Percentiles rank a stretch among this genome's conserved stretches.
phyloP scores from a whole-genome alignment of 768 basidiomycete genomes.

The Mycena vitilis region DNA sequence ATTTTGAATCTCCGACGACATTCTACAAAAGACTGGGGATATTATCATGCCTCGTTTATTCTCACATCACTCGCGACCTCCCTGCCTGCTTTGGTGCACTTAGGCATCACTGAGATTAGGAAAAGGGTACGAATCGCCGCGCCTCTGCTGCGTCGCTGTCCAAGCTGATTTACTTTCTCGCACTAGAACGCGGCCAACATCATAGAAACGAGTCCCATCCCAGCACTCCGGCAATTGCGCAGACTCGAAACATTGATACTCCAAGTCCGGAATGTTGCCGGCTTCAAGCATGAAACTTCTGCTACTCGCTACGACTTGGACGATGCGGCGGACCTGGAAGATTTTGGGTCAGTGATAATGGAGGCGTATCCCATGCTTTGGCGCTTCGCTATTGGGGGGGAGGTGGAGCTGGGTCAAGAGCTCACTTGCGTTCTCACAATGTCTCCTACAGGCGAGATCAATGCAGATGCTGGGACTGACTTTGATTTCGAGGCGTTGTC shows the following conservation, averaged over 20 bases:
- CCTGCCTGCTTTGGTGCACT: conserved; percentile 9
- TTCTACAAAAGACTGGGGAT: not conserved
- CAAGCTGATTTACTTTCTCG: too few relatives aligned
- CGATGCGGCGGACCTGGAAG: not conserved
- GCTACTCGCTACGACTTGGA: not conserved
- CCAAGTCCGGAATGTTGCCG: not conserved
- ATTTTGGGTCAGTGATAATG: conserved; percentile 9
- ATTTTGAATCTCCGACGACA: conserved; percentile 12
- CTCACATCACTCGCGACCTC: not conserved
- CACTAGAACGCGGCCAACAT: not conserved
- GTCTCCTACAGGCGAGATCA: not conserved
- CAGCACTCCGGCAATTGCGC: not conserved
- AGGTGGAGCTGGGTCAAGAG: not conserved
- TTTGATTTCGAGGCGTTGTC: not conserved
- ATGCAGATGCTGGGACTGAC: not conserved
- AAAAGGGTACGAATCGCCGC: not conserved
- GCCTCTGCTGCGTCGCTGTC: not conserved
- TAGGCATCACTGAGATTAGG: conserved; percentile 2
- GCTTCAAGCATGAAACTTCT: not conserved
- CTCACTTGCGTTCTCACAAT: not conserved
- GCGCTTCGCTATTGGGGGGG: not conserved
- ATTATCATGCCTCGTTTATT: not conserved
- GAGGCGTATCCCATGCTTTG: conserved; percentile 11
- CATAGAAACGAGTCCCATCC: not conserved
- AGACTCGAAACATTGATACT: conserved; percentile 5